Conservation (phyloP, 345 rosid species). For the Ceriops decandra region DNA sequence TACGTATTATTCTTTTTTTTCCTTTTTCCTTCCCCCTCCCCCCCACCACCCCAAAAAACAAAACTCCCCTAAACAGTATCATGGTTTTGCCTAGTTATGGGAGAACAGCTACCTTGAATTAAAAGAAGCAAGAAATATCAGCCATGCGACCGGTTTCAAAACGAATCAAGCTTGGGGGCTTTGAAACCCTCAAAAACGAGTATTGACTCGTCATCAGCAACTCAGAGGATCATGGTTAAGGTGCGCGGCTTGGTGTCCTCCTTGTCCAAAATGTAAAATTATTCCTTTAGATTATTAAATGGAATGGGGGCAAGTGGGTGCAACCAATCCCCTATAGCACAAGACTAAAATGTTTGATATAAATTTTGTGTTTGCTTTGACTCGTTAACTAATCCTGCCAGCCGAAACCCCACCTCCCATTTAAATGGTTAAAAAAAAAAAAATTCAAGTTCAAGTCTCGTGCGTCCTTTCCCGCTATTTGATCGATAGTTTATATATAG, state of each 20-base stretch:
- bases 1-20: too few relatives aligned
- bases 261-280: background rate
- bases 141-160: too few relatives aligned
- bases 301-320: constrained; percentile 35
- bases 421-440: background rate
- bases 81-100: too few relatives aligned
- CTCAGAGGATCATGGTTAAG: background rate
- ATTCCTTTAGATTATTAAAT: constrained; percentile 2
- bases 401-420: background rate
- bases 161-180: too few relatives aligned
- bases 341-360: constrained; percentile 12
- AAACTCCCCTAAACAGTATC: too few relatives aligned
- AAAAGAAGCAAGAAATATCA: too few relatives aligned
- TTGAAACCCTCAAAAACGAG: too few relatives aligned
- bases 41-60: too few relatives aligned
- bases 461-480: constrained; percentile 13
- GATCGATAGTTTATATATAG: constrained; percentile 28
- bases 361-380: constrained; percentile 18
- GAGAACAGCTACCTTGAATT: too few relatives aligned
- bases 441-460: background rate
- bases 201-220: background rate
- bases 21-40: too few relatives aligned
- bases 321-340: constrained; percentile 46
- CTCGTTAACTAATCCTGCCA: constrained; percentile 31
- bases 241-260: background rate